Evolutionary conservation across 129 eudicot species (phyloP), one percentile per base, ranked within the genome.

Genomic region (Artemisia annua): DNA sequence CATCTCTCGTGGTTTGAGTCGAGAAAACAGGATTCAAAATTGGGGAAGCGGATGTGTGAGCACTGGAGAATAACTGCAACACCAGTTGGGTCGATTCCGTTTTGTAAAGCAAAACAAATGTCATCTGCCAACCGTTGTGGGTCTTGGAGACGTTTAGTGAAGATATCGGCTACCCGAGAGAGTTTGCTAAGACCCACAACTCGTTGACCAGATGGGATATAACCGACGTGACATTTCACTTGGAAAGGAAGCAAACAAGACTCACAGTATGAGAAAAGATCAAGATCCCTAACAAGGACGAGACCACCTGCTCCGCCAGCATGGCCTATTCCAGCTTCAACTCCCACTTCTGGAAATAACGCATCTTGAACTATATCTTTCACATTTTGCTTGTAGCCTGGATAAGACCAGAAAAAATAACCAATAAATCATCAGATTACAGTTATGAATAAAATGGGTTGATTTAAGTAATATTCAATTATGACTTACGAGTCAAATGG

Each of bases 241-340:
- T 88, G 96, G 87, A 94, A 94, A 0, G 99, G 99, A 30, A 94
- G 90, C 78, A 90, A 83, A 82, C 99, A 94, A 52, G 91, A 88
- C 82, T 94, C 99, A 7, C 99, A 94, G 46, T 86, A 88, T 0
- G 99, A 90, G 83, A 86, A 94, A 70, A 90, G 88, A 74, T 90
- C 91, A 12, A 94, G 84, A 80, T 94, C 99, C 62, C 99, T 85
- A 70, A 94, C 99, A 26, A 94, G 79, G 48, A 94, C 97, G 43
- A 86, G 96, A 67, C 99, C 99, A 28, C 99, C 97, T 0, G 78
- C 78, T 67, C 99, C 99, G 18, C 99, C 99, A 63, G 96, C 99
- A 44, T 84, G 88, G 5, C 98, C 98, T 16, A 48, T 83, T 70
- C 84, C 87, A 71, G 67, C 80, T 70, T 88, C 99, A 50, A 94